Evolutionary conservation across 2,329 filamentous ascomycete species (phyloP).

Genomic region (Colletotrichum australisinense): DNA sequence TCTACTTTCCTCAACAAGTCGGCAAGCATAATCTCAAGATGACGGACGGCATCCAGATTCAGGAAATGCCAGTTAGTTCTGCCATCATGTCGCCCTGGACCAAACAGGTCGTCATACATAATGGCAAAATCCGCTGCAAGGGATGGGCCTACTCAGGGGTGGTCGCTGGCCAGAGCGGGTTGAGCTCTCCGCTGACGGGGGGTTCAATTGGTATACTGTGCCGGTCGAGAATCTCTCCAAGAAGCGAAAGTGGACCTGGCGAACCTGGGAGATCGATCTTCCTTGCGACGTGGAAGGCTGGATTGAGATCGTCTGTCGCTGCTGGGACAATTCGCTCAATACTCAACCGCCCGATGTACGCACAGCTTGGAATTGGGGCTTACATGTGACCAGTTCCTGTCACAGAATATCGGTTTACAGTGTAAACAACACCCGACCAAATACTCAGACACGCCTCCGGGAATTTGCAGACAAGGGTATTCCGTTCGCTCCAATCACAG

Average conservation of each 20-base stretch:
- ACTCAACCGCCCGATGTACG: conserved; percentile 68
- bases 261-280: conserved; percentile 71
- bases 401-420: conserved; percentile 73
- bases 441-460: conserved; percentile 61
- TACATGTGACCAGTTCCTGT: conserved; percentile 73
- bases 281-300: conserved; percentile 72
- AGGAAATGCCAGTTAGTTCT: conserved; percentile 77
- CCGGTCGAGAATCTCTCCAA: conserved; percentile 68
- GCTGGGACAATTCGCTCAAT: conserved; percentile 72
- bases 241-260: conserved; percentile 74
- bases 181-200: conserved; percentile 72
- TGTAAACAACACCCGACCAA: conserved; percentile 63
- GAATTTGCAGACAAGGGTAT: conserved; percentile 60
- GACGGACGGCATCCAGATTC: conserved; percentile 73
- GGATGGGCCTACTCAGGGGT: conserved; percentile 70
- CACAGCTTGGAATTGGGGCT: conserved; percentile 72
- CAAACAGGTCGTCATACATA: conserved; percentile 59
- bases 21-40: conserved; percentile 74
- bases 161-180: conserved; percentile 71
- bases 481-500: conserved; percentile 64
- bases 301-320: conserved; percentile 68
- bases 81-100: conserved; percentile 74
- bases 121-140: conserved; percentile 65
- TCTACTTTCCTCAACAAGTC: conserved; percentile 76
- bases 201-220: conserved; percentile 73